Evolutionary conservation across 2,329 filamentous ascomycete species (phyloP).

Genomic region (Fusarium annulatum): DNA sequence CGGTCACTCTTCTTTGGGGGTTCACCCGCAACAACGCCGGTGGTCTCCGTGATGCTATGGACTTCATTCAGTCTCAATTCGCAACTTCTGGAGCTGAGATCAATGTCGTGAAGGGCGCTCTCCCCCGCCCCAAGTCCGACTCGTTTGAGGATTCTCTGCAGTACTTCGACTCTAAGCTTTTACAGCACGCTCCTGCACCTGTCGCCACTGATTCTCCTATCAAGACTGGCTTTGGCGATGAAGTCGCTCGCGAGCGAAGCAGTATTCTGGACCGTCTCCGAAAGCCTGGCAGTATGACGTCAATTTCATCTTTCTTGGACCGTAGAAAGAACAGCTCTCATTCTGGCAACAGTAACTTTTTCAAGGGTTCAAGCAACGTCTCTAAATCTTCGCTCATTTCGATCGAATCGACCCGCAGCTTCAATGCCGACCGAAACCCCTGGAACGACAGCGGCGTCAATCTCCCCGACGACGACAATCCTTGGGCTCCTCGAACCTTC

Average conservation of each 20-base stretch:
- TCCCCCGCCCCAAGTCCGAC: slow-evolving; percentile 97
- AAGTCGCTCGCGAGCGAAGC: slow-evolving; percentile 80
- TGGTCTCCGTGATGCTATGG: slow-evolving; percentile 93
- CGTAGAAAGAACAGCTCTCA: slow-evolving; percentile 94
- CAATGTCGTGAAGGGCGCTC: slow-evolving; percentile 89
- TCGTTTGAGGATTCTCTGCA: slow-evolving; percentile 97
- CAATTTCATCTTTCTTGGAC: slow-evolving; percentile 94
- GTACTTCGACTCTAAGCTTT: slow-evolving; percentile 95
- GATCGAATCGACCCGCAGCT: slow-evolving; percentile 93
- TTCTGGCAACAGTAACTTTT: slow-evolving; percentile 83
- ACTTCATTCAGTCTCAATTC: slow-evolving; percentile 88
- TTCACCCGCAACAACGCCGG: slow-evolving; percentile 98
- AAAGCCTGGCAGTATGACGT: slow-evolving; percentile 94
- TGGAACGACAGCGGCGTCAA: slow-evolving; percentile 99
- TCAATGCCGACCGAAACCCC: slow-evolving; percentile 90
- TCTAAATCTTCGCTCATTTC: slow-evolving; percentile 97
- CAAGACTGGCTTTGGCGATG: slow-evolving; percentile 84
- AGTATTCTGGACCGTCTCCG: slow-evolving; percentile 91
- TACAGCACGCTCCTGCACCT: slow-evolving; percentile 88
- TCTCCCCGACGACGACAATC: slow-evolving; percentile 85
- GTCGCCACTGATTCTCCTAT: slow-evolving; percentile 89
- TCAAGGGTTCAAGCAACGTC: slow-evolving; percentile 90
- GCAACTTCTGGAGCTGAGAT: slow-evolving; percentile 90
- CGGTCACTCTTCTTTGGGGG: slow-evolving; percentile 75
- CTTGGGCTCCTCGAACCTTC: slow-evolving; percentile 71